These are phyloP conservation scores for Puya raimondii DNA, from an alignment of 176 grass and related monocot genomes.

Conservation along the genomic window DNA sequence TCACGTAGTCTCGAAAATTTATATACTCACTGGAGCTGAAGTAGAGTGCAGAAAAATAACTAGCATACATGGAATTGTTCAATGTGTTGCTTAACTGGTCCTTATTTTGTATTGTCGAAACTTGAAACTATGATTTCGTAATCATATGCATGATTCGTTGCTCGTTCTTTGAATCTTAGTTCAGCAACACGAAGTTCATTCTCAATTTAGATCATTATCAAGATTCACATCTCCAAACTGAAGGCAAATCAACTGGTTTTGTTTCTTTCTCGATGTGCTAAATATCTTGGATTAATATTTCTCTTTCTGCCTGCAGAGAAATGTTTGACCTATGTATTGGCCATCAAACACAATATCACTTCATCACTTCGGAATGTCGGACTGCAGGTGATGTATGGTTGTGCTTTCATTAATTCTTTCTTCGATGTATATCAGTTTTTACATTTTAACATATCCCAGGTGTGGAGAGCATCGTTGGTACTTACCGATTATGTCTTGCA, in stretches of 20 bases:
- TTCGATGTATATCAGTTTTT: not conserved
- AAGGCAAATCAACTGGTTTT: not conserved
- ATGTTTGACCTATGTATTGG: slow-evolving; percentile 31
- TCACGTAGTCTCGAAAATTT: too few species aligned
- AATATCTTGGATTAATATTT: not conserved
- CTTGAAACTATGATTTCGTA: too few species aligned
- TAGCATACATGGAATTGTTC: too few species aligned
- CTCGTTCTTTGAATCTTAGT: too few species aligned
- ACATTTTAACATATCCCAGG: slow-evolving; percentile 27
- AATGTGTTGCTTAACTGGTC: too few species aligned
- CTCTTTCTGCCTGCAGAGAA: slow-evolving; percentile 29
- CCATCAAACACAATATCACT: slow-evolving; percentile 61
- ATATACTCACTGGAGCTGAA: too few species aligned
- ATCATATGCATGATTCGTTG: too few species aligned
- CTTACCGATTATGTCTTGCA: slow-evolving; percentile 62
- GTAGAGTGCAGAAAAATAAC: too few species aligned
- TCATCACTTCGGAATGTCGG: slow-evolving; percentile 61
- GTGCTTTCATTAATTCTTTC: not conserved
- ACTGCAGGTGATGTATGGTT: slow-evolving; percentile 39
- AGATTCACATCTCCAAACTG: not conserved
- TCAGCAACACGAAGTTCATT: too few species aligned
- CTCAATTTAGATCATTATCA: too few species aligned
- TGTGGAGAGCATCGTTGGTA: slow-evolving; percentile 70
- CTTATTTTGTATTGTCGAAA: too few species aligned
- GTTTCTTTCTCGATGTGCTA: slow-evolving; percentile 1